phyloP scores from a whole-genome alignment of 305 asterid species.

The Rubia tinctorum region DNA sequence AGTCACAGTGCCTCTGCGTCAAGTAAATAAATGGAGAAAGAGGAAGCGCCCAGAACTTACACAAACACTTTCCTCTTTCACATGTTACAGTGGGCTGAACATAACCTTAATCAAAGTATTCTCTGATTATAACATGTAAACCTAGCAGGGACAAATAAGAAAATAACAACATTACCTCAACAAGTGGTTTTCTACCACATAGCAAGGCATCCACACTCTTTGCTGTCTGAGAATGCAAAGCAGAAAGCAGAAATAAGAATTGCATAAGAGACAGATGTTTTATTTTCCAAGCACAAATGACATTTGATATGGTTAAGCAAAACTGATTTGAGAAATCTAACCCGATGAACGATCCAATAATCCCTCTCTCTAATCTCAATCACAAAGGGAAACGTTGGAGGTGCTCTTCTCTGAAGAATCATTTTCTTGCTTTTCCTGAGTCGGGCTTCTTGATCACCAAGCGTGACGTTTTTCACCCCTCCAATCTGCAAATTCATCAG shows the following conservation, averaged over 20 bases:
- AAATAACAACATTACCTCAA: constrained; percentile 48
- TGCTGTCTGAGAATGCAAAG: constrained; percentile 40
- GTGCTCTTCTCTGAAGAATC: constrained; percentile 58
- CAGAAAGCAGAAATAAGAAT: background rate
- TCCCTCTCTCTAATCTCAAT: constrained; percentile 69
- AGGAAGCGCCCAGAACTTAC: background rate
- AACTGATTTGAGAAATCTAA: constrained; percentile 30
- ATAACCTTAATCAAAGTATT: background rate
- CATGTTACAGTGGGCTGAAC: background rate
- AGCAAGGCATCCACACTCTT: constrained; percentile 71
- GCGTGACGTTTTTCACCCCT: constrained; percentile 45
- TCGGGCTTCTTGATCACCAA: constrained; percentile 61
- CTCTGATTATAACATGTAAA: constrained; percentile 15
- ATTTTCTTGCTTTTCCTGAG: constrained; percentile 51
- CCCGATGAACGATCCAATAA: constrained; percentile 71
- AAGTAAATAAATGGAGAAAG: background rate
- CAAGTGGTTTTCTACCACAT: constrained; percentile 53
- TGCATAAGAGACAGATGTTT: background rate
- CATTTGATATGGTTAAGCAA: constrained; percentile 8
- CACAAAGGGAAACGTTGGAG: constrained; percentile 67
- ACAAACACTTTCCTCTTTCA: background rate
- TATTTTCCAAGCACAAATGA: background rate
- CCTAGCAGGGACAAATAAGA: background rate
- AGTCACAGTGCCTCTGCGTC: background rate
- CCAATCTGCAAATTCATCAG: constrained; percentile 51